These are phyloP conservation scores for Starmera quercuum DNA, from an alignment of 805 yeast species.

Conservation along the genomic window DNA sequence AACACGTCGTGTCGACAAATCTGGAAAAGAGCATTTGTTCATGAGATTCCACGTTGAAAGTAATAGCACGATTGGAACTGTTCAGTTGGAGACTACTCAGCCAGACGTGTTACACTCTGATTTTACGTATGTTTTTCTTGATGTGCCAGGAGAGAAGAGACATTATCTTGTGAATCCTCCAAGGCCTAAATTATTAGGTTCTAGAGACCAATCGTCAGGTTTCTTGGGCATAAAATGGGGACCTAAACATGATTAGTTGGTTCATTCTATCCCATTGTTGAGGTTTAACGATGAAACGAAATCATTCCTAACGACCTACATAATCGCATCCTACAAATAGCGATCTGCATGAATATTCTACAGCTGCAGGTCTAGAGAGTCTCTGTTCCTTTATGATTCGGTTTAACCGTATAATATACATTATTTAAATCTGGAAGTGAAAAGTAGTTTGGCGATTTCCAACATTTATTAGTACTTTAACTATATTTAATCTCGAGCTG, in stretches of 20 bases:
- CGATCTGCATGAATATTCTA: too few species aligned
- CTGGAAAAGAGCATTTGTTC: conserved; percentile 72
- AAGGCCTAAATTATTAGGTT: conserved; percentile 31
- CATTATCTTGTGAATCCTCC: conserved; percentile 64
- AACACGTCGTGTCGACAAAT: conserved; percentile 54
- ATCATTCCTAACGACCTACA: too few species aligned
- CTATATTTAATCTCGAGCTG: too few species aligned
- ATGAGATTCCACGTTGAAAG: conserved; percentile 88
- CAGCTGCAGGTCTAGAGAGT: too few species aligned
- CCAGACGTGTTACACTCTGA: conserved; percentile 56
- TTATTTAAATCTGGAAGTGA: too few species aligned
- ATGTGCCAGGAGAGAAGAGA: conserved; percentile 63
- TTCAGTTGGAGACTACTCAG: conserved; percentile 74
- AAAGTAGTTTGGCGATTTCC: too few species aligned
- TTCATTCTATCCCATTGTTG: too few species aligned
- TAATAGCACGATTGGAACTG: conserved; percentile 54
- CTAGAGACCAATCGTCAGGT: conserved; percentile 38
- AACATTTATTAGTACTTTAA: too few species aligned
- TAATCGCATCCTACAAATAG: too few species aligned
- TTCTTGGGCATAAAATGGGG: conserved; percentile 87
- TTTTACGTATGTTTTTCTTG: conserved; percentile 65
- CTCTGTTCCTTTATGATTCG: too few species aligned
- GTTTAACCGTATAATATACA: too few species aligned
- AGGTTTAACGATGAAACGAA: background rate
- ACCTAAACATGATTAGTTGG: conserved; percentile 45